Base-by-base conservation (phyloP, 306 rosid genomes). In the Argentina anserina region DNA sequence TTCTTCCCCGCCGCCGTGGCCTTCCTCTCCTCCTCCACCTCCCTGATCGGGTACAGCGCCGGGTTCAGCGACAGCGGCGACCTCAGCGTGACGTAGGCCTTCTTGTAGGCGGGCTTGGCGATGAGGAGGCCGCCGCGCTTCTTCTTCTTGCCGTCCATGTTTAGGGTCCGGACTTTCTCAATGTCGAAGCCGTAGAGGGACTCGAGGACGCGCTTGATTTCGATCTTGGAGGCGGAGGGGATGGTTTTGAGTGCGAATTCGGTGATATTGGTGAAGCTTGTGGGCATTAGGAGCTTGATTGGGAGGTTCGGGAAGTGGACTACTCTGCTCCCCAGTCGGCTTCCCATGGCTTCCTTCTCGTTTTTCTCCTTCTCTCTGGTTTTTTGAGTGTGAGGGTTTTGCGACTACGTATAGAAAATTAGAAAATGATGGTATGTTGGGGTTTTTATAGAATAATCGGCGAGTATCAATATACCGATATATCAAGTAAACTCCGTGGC, bases 71-170 rank as follows among this genome's bases (percentile, higher is more conserved):
- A 84, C 63, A 88, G 81, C 1, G 97, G 90, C 8, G 45, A 81
- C 74, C 65, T 80, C 50, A 91, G 92, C 33, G 97, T 91, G 26
- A 91, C 85, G 58, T 94, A 94, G 56, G 95, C 97, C 82, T 94
- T 94, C 76, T 94, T 94, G 82, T 91, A 94, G 64, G 89, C 88
- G 0, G 98, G 98, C 37, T 84, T 87, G 2, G 94, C 88, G 29
- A 87, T 31, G 67, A 88, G 65, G 1, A 78, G 53, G 4, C 90
- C 96, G 9, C 87, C 84, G 21, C 80, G 84, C 78, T 88, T 81
- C 85, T 86, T 94, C 79, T 84, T 88, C 86, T 91, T 94, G 14
- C 95, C 92, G 65, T 91, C 92, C 90, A 88, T 90, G 86, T 86
- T 94, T 6, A 91, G 75, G 8, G 98, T 94, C 23, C 82, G 89